Conservation (phyloP, 257 asterid genomes). For the Capsicum pubescens region DNA sequence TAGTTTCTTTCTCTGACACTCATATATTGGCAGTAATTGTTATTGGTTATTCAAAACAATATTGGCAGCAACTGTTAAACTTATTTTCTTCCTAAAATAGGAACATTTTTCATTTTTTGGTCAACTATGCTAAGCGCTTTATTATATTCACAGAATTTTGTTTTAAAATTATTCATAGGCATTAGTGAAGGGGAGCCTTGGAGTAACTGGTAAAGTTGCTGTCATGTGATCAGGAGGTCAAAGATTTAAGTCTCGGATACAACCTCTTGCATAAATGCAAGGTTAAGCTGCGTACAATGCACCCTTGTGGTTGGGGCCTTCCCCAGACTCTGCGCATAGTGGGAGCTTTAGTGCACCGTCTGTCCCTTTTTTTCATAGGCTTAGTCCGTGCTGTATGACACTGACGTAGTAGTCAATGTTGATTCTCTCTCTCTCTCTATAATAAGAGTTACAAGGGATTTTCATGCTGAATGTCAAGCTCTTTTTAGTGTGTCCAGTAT, state of each 20-base stretch:
- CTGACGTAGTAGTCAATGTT: slow-evolving; percentile 10
- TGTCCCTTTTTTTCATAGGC: too few species aligned
- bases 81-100: not conserved
- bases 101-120: not conserved
- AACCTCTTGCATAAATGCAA: too few species aligned
- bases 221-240: too few species aligned
- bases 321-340: too few species aligned
- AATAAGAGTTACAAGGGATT: slow-evolving; percentile 2
- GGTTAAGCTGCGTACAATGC: too few species aligned
- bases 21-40: not conserved
- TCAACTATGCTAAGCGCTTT: slow-evolving; percentile 13
- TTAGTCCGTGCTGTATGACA: not conserved
- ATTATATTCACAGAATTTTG: not conserved
- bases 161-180: not conserved
- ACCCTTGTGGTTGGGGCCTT: too few species aligned
- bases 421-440: not conserved
- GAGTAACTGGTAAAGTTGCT: too few species aligned
- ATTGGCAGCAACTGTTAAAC: not conserved
- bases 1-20: not conserved
- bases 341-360: too few species aligned
- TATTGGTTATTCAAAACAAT: not conserved
- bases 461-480: slow-evolving; percentile 5
- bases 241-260: too few species aligned
- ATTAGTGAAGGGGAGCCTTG: too few species aligned
- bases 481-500: slow-evolving; percentile 18